phyloP scores from a whole-genome alignment of 306 rosid genomes.

The Abrus pulchellus region DNA sequence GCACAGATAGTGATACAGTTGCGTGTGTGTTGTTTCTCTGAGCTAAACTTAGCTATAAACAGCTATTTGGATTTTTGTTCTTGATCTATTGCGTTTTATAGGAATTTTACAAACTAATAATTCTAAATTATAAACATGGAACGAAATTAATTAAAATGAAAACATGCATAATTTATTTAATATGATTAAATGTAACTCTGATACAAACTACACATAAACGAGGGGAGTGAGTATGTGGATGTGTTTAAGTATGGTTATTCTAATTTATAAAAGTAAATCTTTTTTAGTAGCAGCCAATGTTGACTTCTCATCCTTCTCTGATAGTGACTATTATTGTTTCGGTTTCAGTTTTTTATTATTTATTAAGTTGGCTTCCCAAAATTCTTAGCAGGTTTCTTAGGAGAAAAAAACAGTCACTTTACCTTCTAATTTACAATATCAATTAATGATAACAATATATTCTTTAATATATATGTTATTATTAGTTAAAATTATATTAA shows the following conservation, averaged over 20 bases:
- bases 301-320: slow-evolving; percentile 25
- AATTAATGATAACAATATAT: no score
- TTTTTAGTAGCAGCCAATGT: slow-evolving; percentile 18
- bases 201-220: neutral
- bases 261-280: neutral
- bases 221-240: neutral
- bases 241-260: neutral
- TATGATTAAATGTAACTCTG: no score
- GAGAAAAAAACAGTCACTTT: no score
- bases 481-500: no score
- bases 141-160: neutral
- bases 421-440: no score
- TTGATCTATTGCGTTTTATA: neutral
- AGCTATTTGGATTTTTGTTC: neutral
- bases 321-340: neutral
- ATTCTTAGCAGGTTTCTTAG: neutral
- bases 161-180: no score
- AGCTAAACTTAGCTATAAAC: no score
- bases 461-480: no score
- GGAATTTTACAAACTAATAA: neutral
- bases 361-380: neutral
- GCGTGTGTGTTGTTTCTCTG: neutral
- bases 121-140: neutral
- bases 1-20: neutral
- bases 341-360: neutral